Evolutionary conservation across 495 filamentous ascomycete genomes (phyloP), one percentile per base, ranked within the genome.

Genomic region (Aspergillus steynii): DNA sequence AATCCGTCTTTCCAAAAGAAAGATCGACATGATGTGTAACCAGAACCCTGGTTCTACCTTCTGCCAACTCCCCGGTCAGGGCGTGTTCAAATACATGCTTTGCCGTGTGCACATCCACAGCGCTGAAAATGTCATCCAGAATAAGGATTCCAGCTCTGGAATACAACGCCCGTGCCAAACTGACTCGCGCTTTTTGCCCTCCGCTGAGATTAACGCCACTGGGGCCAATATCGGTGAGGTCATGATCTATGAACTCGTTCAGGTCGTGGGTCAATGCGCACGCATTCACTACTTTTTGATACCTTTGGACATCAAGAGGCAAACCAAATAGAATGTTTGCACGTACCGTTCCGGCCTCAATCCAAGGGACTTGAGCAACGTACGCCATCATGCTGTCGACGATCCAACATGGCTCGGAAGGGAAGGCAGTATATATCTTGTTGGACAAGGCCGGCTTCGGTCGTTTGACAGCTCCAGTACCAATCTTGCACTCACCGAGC

Each of bases 201-300:
- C 89, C 89, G 57, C 86, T 89, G 5, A 92, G 74, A 63, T 90
- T 91, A 64, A 91, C 89, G 8, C 89, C 89, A 61, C 90, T 89
- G 3, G 86, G 83, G 20, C 83, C 88, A 59, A 91, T 88, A 58
- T 90, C 86, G 1, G 88, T 90, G 42, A 81, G 71, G 56, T 90
- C 88, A 10, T 87, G 86, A 65, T 89, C 88, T 0, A 77, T 63
- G 6, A 90, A 79, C 77, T 88, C 86, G 49, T 87, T 82, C n/a
- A 91, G 67, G 58, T 91, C 88, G 71, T 89, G 88, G 32, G 76
- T 75, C 9, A 91, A 65, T 8, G 88, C 87, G 66, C 88, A 91
- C 15, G 83, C 85, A 34, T 80, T 75, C 45, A 90, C 57, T 1
- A 86, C 87, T 56, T 82, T 80, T 2, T 73, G 71, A 69, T 90